Conservation (phyloP, 257 asterid genomes). For the Forsythia viridissima region DNA sequence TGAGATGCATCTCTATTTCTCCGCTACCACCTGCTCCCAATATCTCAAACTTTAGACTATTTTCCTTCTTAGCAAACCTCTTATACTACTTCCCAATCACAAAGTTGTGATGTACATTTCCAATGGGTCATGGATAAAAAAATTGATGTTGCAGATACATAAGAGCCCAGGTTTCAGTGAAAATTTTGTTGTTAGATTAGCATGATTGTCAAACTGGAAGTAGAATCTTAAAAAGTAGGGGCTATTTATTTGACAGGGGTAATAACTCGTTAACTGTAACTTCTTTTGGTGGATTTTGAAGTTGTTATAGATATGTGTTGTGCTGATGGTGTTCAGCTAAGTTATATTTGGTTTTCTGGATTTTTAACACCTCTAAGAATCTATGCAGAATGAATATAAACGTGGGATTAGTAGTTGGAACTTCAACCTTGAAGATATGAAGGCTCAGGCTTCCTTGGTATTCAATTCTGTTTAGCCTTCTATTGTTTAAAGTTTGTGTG, state of each 20-base stretch:
- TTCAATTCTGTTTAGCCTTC: slow-evolving; percentile 18
- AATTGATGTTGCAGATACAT: not conserved
- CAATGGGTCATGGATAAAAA: slow-evolving; percentile 1
- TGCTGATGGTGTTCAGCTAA: slow-evolving; percentile 3
- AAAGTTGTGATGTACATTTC: not conserved
- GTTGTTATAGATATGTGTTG: not conserved
- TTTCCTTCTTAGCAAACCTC: slow-evolving; percentile 3
- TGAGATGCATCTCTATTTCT: slow-evolving; percentile 1
- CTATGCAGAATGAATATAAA: slow-evolving; percentile 69
- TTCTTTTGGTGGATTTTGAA: not conserved
- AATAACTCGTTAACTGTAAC: not conserved
- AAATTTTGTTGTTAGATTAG: not conserved
- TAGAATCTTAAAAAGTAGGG: not conserved
- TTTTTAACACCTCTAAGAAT: slow-evolving; percentile 21
- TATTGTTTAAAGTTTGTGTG: slow-evolving; percentile 5
- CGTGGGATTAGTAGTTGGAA: slow-evolving; percentile 85
- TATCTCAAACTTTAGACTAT: not conserved
- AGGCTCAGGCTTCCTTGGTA: slow-evolving; percentile 89
- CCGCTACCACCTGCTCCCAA: not conserved
- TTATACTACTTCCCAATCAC: not conserved
- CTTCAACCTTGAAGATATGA: slow-evolving; percentile 78
- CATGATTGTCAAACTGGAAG: not conserved
- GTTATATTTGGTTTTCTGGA: slow-evolving; percentile 20
- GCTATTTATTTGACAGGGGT: not conserved
- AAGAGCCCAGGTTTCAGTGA: slow-evolving; percentile 10